These are phyloP conservation scores for Blastobotrys attinorum DNA, from an alignment of 805 yeast species.

Conservation along the genomic window DNA sequence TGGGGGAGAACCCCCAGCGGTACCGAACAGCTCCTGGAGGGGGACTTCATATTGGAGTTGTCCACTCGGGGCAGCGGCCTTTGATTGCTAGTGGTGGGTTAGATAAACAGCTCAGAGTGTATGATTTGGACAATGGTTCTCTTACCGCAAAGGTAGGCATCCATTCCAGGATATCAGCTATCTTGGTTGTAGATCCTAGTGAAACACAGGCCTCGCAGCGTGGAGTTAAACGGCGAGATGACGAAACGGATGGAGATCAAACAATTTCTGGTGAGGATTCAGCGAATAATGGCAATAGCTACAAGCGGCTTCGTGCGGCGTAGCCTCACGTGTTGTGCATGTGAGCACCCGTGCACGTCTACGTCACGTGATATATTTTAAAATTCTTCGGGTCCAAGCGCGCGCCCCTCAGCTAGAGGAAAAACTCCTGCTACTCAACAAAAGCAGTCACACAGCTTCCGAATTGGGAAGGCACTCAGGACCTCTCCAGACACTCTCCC, in stretches of 20 bases:
- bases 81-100: conserved; percentile 12
- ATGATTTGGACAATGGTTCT: conserved; percentile 9
- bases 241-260: too few relatives aligned
- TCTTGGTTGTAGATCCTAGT: conserved; percentile 6
- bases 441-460: not conserved
- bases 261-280: too few relatives aligned
- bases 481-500: not conserved
- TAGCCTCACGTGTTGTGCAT: too few relatives aligned
- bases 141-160: conserved; percentile 6
- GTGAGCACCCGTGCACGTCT: too few relatives aligned
- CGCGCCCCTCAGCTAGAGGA: too few relatives aligned
- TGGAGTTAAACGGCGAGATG: too few relatives aligned
- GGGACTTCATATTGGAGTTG: not conserved
- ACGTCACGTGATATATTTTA: too few relatives aligned
- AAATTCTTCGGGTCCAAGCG: too few relatives aligned
- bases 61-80: not conserved
- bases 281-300: too few relatives aligned
- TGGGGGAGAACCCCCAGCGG: not conserved
- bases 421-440: not conserved
- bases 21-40: conserved; percentile 2
- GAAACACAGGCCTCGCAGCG: not conserved
- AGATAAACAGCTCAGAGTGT: conserved; percentile 9
- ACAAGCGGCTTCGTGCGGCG: not conserved
- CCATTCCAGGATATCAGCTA: conserved; percentile 6
- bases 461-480: not conserved